A percentile compares a stretch with the other conserved stretches of the same genome.
phyloP scores from a whole-genome alignment of 2,329 filamentous ascomycete species.

The Aspergillus viridinutans region DNA sequence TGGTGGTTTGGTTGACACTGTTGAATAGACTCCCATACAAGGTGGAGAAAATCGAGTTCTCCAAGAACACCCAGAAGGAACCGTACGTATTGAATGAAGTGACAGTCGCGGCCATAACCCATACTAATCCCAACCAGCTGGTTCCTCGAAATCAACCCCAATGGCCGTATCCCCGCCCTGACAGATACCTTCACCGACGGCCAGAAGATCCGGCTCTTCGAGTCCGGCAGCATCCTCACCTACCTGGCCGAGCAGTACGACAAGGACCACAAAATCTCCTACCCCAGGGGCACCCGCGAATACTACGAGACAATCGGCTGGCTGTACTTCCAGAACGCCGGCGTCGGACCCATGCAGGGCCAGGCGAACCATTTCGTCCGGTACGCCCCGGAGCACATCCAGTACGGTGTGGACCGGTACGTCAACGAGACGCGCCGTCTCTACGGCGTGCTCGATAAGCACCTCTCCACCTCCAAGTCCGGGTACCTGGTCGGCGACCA shows the following conservation, averaged over 20 bases:
- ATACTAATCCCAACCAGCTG: constrained; percentile 45
- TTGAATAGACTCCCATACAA: constrained; percentile 65
- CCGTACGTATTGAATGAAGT: constrained; percentile 28
- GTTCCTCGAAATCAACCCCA: constrained; percentile 90
- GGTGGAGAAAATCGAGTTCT: constrained; percentile 65
- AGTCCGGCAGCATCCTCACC: constrained; percentile 77
- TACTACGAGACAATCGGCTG: constrained; percentile 77
- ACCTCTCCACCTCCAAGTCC: constrained; percentile 53
- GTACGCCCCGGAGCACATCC: constrained; percentile 77
- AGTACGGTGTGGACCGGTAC: constrained; percentile 79
- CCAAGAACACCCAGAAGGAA: constrained; percentile 75
- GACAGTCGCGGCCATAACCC: neutral
- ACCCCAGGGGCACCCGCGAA: constrained; percentile 67
- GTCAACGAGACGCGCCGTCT: constrained; percentile 77
- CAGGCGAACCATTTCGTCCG: constrained; percentile 80
- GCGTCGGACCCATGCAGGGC: constrained; percentile 77
- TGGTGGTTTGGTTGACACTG: neutral
- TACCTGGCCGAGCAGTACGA: constrained; percentile 83
- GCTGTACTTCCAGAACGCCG: constrained; percentile 74
- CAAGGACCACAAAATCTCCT: constrained; percentile 75
- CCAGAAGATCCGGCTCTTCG: constrained; percentile 70
- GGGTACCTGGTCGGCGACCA: constrained; percentile 51
- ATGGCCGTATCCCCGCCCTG: constrained; percentile 83
- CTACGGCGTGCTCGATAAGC: constrained; percentile 71
- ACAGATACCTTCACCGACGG: constrained; percentile 76